Evolutionary conservation across 345 rosid species (phyloP), one percentile per base, ranked within the genome.

Genomic region (Microthlaspi erraticum): DNA sequence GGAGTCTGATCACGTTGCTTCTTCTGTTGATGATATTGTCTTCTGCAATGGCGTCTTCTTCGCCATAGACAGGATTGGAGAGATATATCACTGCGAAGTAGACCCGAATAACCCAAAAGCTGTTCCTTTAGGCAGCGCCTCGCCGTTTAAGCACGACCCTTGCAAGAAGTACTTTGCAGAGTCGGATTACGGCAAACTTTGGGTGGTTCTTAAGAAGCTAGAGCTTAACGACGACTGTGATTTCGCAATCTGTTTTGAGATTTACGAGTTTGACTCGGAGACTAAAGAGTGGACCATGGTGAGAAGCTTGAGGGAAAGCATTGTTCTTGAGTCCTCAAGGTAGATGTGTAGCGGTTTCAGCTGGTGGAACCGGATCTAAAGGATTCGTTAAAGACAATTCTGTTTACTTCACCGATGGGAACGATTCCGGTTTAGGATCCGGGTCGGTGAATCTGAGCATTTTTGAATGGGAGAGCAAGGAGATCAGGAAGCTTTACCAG

Each of bases 161-260:
- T 60, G 67, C 38, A 73, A 32, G 72, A 73, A 73, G 41, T 73
- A 66, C 55, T 60, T 70, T 60, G 74, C 67, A 37, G 74, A 70
- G 64, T 70, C 60, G 5, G 59, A 48, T 38, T 26, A 11, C 9
- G 41, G 63, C 6, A 18, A 17, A 29, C 9, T 70, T 0, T 70
- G 39, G 58, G 71, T 73, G 51, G 65, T 57, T 48, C 65, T 73
- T 12, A 50, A 48, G 66, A 73, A 73, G 62, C 26, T 57, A 48
- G 77, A 65, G 45, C 37, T 64, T 39, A 57, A 34, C 42, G 72
- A 73, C 60, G 77, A 73, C 13, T 56, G 5, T 39, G 71, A 73
- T 48, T 73, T 57, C 66, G 7, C 45, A 39, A 13, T n/a, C 29
- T 46, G 10, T 48, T 65, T 73, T 16, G 66, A 64, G 66, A 57